Base-by-base conservation (phyloP, 345 rosid species). In the Populus alba region DNA sequence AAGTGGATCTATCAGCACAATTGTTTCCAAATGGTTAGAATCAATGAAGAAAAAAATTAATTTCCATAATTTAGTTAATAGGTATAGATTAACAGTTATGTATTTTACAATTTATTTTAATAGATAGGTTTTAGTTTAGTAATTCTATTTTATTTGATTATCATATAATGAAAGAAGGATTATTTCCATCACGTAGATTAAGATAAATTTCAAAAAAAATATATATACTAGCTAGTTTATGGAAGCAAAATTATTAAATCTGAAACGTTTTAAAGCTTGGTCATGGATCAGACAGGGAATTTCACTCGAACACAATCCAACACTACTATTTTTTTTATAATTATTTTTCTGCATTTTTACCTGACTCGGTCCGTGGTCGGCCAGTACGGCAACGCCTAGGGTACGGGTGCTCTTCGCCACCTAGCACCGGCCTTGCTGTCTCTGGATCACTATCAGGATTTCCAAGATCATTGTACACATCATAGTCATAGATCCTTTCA, bases 401-500 rank as follows among this genome's bases (percentile, higher is more conserved):
- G 38, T 87, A 89, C 51, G 89, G 89, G 15, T 75, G 59, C 22
- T 76, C 33, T 63, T 80, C 37, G 53, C 91, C 83, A 1, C 94
- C 94, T 0, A 90, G 77, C 47, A 85, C 87, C 0, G 88, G 88
- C 55, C 91, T 79, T 25, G 80, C 78, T 17, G 71, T 29, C 3
- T 81, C 77, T 0, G 41, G 25, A 27, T 76, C 53, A 1, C 17
- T 66, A 23, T 92, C 97, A 1, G 99, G 99, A 11, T 87, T 75
- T 2, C 98, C 98, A 3, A 95, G 80, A 69, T 93, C 99, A 57
- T 93, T 90, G 84, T 93, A 92, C 23, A 90, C 89, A 67, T 93
- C 98, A 12, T 91, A 95, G 39, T 95, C 99, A 2, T 93, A 95
- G 25, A 93, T 78, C 35, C 98, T 87, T 22, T 95, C 98, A 0